Conservation (phyloP, 768 basidiomycete genomes). For the Lanmaoa pseudosensibilis region DNA sequence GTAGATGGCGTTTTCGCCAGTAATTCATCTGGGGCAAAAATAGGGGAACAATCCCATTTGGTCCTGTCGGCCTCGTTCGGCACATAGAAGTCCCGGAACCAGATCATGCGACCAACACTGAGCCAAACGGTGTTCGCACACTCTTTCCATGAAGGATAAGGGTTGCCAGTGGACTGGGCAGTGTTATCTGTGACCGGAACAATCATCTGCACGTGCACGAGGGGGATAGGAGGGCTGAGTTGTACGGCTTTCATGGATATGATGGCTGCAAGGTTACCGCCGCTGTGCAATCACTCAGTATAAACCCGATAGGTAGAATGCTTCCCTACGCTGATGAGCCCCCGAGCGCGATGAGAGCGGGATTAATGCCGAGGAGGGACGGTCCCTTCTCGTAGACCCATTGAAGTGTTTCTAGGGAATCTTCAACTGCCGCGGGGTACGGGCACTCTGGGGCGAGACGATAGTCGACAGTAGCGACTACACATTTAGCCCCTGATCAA, state of each 20-base stretch:
- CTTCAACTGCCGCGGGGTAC: conserved; percentile 36
- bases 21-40: conserved; percentile 61
- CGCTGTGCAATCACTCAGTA: conserved; percentile 41
- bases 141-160: conserved; percentile 54
- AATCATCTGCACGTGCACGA: conserved; percentile 64
- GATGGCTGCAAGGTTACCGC: conserved; percentile 70
- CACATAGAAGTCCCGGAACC: conserved; percentile 71
- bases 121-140: conserved; percentile 66
- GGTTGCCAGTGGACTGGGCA: conserved; percentile 39
- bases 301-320: neutral
- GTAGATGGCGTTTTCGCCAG: conserved; percentile 54
- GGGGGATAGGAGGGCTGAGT: conserved; percentile 47
- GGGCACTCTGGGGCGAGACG: conserved; percentile 36
- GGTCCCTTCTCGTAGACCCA: conserved; percentile 43
- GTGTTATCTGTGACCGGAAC: conserved; percentile 81
- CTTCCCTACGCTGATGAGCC: conserved; percentile 64
- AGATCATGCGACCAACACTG: conserved; percentile 61
- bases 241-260: conserved; percentile 64
- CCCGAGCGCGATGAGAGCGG: conserved; percentile 59
- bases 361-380: conserved; percentile 48
- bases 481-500: conserved; percentile 32
- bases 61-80: conserved; percentile 59
- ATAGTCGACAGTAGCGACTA: conserved; percentile 35
- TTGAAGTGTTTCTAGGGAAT: conserved; percentile 37
- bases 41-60: conserved; percentile 72